Evolutionary conservation across 1,139 yeast genomes (phyloP).

Genomic region (Meyerozyma sp.): DNA sequence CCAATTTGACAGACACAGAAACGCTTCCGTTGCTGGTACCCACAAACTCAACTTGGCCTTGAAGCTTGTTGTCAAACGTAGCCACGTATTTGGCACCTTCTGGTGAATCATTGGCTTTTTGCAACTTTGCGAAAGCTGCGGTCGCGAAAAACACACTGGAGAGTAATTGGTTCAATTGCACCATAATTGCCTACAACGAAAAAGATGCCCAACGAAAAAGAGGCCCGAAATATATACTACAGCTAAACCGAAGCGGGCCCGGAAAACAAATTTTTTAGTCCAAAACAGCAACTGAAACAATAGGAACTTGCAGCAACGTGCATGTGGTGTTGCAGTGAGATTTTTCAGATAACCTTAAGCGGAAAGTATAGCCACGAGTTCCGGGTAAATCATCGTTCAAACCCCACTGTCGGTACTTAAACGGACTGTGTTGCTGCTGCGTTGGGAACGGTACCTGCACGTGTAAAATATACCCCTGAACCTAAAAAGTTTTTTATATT

Average conservation of each 20-base stretch:
- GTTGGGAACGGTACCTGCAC: neutral
- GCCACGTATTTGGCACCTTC: constrained; percentile 13
- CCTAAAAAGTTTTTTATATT: neutral
- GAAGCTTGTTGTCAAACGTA: constrained; percentile 3
- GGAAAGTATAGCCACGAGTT: neutral
- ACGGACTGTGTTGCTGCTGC: neutral
- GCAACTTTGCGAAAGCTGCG: constrained; percentile 13
- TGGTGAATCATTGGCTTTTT: constrained; percentile 23
- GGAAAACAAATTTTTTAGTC: neutral
- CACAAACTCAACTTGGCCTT: constrained; percentile 21
- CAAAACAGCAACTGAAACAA: neutral
- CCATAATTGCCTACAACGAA: neutral
- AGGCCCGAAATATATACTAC: neutral
- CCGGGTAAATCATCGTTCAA: neutral
- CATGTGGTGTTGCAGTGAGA: neutral
- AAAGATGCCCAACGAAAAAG: neutral
- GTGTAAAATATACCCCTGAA: neutral
- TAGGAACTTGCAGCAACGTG: neutral
- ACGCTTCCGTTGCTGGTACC: constrained; percentile 30
- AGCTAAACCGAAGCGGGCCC: neutral
- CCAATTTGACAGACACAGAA: constrained; percentile 24
- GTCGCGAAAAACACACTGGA: constrained; percentile 12
- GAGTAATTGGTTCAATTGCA: neutral
- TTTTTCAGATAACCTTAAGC: neutral
- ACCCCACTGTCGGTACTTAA: neutral